Evolutionary conservation across 139 green algal genomes (phyloP).

Genomic region (Volvox africanus): DNA sequence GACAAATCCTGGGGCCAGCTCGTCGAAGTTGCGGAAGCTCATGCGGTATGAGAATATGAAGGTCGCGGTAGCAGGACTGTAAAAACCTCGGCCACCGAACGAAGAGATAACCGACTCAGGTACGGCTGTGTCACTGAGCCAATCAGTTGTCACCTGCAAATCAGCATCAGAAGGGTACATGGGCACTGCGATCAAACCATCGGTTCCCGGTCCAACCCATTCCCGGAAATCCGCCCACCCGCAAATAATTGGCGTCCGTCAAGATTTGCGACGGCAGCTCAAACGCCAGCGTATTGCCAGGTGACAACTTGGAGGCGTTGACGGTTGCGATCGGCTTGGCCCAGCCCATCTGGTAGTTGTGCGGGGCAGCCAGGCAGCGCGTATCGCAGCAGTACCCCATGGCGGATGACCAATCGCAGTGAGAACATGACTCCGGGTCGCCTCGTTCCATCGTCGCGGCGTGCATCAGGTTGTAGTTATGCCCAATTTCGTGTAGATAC

Average conservation of each 20-base stretch:
- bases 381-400: conserved; percentile 57
- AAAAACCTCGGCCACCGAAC: conserved; percentile 1
- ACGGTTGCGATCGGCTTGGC: background rate
- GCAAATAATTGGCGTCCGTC: conserved; percentile 33
- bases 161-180: background rate
- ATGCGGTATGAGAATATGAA: conserved; percentile 28
- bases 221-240: background rate
- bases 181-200: too few relatives aligned
- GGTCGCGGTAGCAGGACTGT: conserved; percentile 22
- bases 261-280: conserved; percentile 29
- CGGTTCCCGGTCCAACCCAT: too few relatives aligned
- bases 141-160: conserved; percentile 29
- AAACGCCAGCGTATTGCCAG: conserved; percentile 31
- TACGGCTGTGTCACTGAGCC: background rate
- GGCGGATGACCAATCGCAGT: conserved; percentile 50
- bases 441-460: conserved; percentile 31
- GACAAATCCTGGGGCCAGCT: background rate
- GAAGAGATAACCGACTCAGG: background rate
- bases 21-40: conserved; percentile 19
- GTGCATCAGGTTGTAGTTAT: conserved; percentile 61
- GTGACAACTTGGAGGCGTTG: background rate
- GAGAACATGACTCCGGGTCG: conserved; percentile 1
- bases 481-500: conserved; percentile 61
- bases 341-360: conserved; percentile 47
- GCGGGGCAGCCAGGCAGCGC: conserved; percentile 12